Conservation (phyloP, 2,329 filamentous ascomycete genomes). For the Fusarium euwallaceae region DNA sequence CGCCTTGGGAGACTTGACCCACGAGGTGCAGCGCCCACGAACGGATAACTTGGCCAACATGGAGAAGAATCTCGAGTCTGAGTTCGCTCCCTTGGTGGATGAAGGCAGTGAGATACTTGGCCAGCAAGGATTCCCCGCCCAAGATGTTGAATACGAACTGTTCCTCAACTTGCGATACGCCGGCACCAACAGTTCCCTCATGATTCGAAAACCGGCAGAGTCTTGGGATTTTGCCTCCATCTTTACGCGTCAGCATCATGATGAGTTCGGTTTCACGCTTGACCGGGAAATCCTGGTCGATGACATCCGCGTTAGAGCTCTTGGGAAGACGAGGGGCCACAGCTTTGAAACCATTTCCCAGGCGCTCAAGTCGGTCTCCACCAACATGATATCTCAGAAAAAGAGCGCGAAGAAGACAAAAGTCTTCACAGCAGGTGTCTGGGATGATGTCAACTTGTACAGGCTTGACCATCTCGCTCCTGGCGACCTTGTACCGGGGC, state of each 20-base stretch:
- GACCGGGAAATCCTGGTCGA: not conserved
- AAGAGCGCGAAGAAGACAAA: not conserved
- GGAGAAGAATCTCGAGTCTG: no score
- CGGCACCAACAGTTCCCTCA: slow-evolving; percentile 88
- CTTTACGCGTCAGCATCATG: slow-evolving; percentile 86
- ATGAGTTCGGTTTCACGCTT: slow-evolving; percentile 91
- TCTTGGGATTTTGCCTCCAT: slow-evolving; percentile 83
- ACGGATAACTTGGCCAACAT: no score
- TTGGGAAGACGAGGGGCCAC: not conserved
- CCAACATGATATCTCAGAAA: not conserved
- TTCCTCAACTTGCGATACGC: slow-evolving; percentile 93
- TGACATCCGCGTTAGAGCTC: not conserved
- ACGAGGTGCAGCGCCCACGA: no score
- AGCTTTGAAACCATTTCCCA: not conserved
- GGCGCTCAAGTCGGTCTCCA: not conserved
- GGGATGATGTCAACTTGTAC: not conserved
- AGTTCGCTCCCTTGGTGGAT: no score
- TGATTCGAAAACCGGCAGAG: slow-evolving; percentile 81
- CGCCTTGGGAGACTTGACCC: slow-evolving; percentile 63
- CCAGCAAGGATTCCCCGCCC: no score
- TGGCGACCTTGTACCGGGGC: not conserved
- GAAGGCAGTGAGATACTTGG: no score
- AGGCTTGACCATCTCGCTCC: not conserved
- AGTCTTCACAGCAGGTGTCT: not conserved
- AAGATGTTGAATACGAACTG: not conserved